Conservation (phyloP, 163 green algal species). For the Chloromonas sp. region DNA sequence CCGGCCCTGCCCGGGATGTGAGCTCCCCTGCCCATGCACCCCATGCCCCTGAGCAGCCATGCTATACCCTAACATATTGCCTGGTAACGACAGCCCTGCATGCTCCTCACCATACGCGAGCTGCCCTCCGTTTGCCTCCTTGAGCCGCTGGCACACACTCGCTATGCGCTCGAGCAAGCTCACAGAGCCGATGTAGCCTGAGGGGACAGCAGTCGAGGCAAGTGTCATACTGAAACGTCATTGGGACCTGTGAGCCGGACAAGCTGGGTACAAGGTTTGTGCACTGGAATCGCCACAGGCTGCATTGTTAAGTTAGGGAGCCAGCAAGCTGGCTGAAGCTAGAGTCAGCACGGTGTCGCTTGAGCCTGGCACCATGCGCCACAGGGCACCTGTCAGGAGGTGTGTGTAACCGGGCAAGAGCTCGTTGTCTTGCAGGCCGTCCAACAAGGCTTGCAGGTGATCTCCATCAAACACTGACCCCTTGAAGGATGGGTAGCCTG, state of each 20-base stretch:
- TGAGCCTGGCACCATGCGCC: not conserved
- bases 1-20: too few relatives aligned
- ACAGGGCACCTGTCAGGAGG: slow-evolving; percentile 72
- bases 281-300: too few relatives aligned
- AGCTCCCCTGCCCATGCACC: too few relatives aligned
- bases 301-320: not conserved
- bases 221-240: not conserved
- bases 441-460: slow-evolving; percentile 62
- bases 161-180: slow-evolving; percentile 71
- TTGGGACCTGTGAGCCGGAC: too few relatives aligned
- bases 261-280: too few relatives aligned
- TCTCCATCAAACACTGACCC: slow-evolving; percentile 62
- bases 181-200: slow-evolving; percentile 77
- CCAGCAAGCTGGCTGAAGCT: not conserved
- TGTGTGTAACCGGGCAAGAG: slow-evolving; percentile 74
- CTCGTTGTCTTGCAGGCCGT: slow-evolving; percentile 73
- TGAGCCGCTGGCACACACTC: slow-evolving; percentile 52
- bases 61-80: too few relatives aligned
- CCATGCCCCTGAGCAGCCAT: too few relatives aligned
- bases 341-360: not conserved
- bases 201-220: not conserved
- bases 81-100: too few relatives aligned
- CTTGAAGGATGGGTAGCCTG: slow-evolving; percentile 71
- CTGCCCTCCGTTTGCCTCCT: slow-evolving; percentile 39
- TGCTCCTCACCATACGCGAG: too few relatives aligned